Base-by-base conservation (phyloP, 371 early-diverging fungal species). In the Rozella allomycis region DNA sequence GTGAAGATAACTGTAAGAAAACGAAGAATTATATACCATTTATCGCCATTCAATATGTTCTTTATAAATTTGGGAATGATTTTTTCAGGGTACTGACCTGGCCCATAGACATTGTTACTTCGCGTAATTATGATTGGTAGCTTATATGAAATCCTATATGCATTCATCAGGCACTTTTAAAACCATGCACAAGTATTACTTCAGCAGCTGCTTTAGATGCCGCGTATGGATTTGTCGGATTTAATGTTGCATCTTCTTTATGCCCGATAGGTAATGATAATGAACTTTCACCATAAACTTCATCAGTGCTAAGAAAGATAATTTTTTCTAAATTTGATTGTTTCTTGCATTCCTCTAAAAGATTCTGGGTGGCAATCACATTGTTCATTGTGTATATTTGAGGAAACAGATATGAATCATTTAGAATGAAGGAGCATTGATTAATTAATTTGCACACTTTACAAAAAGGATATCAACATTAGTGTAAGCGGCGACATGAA, bases 181-280 rank as follows among this genome's bases (percentile, higher is more conserved):
- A n/a, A n/a, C n/a, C n/a, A n/a, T n/a, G n/a, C n/a, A n/a, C n/a
- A n/a, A n/a, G n/a, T n/a, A n/a, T n/a, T n/a, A n/a, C n/a, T n/a
- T n/a, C 84, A 3, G 81, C 84, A 1, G 81, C 80, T 10, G 81
- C 84, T 45, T 83, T 83, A 4, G 84, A 77, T 1, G 84, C 84
- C 4, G 81, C 70, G 42, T 83, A 83, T 0, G 84, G 84, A 30
- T 80, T 83, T 30, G 77, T 65, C 3, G 84, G 80, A 3, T 69
- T 66, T 3, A 79, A 49, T 2, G 70, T 54, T 0, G 70, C 52
- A 20, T 72, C 69, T 40, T 82, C 83, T 17, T 44, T 50, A 35
- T 65, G n/a, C 4, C 41, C 27, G 36, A 16, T 16, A 18, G 30
- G 39, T 35, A 17, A 10, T 34, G 13, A 4, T 17, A 41, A 12